phyloP scores from a whole-genome alignment of 495 filamentous ascomycete species.

The Xylaria intraflava region DNA sequence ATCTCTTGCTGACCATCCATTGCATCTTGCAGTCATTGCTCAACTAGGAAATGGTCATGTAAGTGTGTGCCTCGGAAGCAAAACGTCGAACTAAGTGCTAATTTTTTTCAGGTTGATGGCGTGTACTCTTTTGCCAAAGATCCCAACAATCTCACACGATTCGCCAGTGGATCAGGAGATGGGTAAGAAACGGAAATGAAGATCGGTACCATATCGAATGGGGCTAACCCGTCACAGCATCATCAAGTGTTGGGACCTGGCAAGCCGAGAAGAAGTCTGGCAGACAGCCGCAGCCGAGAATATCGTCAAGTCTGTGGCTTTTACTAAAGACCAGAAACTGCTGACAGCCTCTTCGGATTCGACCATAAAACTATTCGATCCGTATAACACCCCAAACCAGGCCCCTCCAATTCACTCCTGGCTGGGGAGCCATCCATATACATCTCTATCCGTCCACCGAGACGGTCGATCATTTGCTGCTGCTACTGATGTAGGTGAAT shows the following conservation, averaged over 20 bases:
- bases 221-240: slow-evolving; percentile 53
- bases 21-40: slow-evolving; percentile 48
- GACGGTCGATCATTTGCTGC: slow-evolving; percentile 67
- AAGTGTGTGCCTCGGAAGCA: not conserved
- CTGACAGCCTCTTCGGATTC: slow-evolving; percentile 86
- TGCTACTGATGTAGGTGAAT: slow-evolving; percentile 48
- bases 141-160: slow-evolving; percentile 48
- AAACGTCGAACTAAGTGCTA: not conserved
- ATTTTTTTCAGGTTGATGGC: slow-evolving; percentile 57
- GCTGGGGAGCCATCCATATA: slow-evolving; percentile 75
- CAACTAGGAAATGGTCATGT: slow-evolving; percentile 83
- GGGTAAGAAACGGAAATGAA: slow-evolving; percentile 2
- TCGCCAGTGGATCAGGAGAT: slow-evolving; percentile 13
- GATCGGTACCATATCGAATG: not conserved
- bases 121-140: slow-evolving; percentile 73
- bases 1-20: not conserved
- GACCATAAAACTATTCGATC: slow-evolving; percentile 84
- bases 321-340: slow-evolving; percentile 76
- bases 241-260: slow-evolving; percentile 90
- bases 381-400: slow-evolving; percentile 62
- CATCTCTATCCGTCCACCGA: slow-evolving; percentile 76
- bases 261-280: slow-evolving; percentile 72
- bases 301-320: slow-evolving; percentile 86
- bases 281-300: slow-evolving; percentile 63
- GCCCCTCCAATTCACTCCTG: slow-evolving; percentile 69